phyloP scores from a whole-genome alignment of 1,139 yeast species.

The Yamadazyma conglobata region DNA sequence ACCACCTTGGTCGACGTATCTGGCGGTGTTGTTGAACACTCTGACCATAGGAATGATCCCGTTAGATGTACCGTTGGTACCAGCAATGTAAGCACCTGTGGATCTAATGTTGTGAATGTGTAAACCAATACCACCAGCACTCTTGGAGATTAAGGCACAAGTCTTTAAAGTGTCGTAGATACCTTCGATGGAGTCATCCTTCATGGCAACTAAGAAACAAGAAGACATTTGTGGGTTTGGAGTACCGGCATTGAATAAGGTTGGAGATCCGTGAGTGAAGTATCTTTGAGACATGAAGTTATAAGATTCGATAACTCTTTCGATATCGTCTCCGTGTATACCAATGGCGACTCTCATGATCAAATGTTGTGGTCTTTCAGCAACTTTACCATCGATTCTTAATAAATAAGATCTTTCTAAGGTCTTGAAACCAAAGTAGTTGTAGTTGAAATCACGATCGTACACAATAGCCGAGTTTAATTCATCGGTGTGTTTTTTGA shows the following conservation, averaged over 20 bases:
- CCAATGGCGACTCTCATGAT: slow-evolving; percentile 89
- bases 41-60: slow-evolving; percentile 89
- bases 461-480: slow-evolving; percentile 77
- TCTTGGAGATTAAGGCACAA: slow-evolving; percentile 81
- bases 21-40: slow-evolving; percentile 86
- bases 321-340: slow-evolving; percentile 74
- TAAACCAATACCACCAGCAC: slow-evolving; percentile 90
- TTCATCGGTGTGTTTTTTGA: slow-evolving; percentile 62
- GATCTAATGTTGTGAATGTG: slow-evolving; percentile 82
- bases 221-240: slow-evolving; percentile 85
- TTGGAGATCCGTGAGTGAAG: slow-evolving; percentile 89
- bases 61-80: slow-evolving; percentile 85
- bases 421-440: slow-evolving; percentile 85
- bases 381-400: slow-evolving; percentile 66
- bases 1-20: slow-evolving; percentile 94
- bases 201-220: slow-evolving; percentile 85
- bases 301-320: slow-evolving; percentile 72
- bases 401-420: slow-evolving; percentile 79
- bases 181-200: slow-evolving; percentile 88
- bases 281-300: slow-evolving; percentile 79
- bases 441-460: slow-evolving; percentile 80
- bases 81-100: slow-evolving; percentile 83
- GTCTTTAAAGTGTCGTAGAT: slow-evolving; percentile 83
- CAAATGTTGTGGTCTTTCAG: slow-evolving; percentile 89
- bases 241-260: slow-evolving; percentile 87